phyloP scores from a whole-genome alignment of 352 stramenopile species.

The Phytophthora brassicae region DNA sequence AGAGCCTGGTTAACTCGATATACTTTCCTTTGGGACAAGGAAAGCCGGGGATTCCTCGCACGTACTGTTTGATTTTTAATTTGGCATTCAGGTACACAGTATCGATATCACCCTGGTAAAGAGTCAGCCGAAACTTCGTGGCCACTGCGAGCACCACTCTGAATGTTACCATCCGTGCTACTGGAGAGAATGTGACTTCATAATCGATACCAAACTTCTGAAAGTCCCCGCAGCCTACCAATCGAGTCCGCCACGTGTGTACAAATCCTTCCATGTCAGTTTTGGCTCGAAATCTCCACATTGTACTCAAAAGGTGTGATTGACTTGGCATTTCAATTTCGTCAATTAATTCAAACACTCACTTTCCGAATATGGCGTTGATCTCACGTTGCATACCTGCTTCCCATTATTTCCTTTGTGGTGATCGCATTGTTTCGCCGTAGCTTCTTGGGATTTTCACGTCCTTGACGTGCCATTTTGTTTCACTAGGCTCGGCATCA shows the following conservation, averaged over 20 bases:
- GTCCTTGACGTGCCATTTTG: conserved; percentile 1
- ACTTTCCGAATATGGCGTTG: conserved; percentile 8
- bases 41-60: conserved; percentile 8
- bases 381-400: conserved; percentile 1
- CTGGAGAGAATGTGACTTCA: not conserved
- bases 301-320: not conserved
- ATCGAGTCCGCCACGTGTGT: not conserved
- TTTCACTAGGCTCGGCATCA: too few species aligned
- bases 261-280: conserved; percentile 5
- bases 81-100: conserved; percentile 17
- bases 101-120: conserved; percentile 19
- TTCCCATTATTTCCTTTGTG: not conserved
- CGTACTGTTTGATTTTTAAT: conserved; percentile 15
- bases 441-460: not conserved
- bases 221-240: conserved; percentile 1
- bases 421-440: not conserved
- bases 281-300: conserved; percentile 12
- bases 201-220: conserved; percentile 12
- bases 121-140: not conserved
- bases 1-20: conserved; percentile 11
- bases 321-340: not conserved
- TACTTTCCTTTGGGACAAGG: conserved; percentile 4
- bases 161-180: conserved; percentile 14
- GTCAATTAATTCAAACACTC: conserved; percentile 3
- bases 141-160: not conserved